Evolutionary conservation across 257 asterid genomes (phyloP).

Genomic region (Haberlea rhodopensis): DNA sequence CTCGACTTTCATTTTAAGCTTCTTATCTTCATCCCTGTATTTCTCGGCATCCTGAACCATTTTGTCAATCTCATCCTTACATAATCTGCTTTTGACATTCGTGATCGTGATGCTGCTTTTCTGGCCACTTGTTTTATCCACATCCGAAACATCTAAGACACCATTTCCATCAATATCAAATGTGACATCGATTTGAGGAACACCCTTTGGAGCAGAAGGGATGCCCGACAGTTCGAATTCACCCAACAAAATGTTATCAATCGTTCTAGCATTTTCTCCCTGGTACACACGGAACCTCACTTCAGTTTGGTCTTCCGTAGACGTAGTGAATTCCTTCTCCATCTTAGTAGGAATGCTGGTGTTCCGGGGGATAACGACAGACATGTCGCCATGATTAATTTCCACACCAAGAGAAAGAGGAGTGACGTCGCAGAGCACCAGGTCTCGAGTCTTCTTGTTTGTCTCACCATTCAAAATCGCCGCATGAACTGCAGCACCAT

Average conservation of each 20-base stretch:
- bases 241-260: constrained; percentile 44
- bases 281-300: constrained; percentile 46
- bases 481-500: too few relatives aligned
- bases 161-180: constrained; percentile 50
- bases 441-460: too few relatives aligned
- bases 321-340: constrained; percentile 46
- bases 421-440: too few relatives aligned
- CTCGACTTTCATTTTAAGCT: constrained; percentile 47
- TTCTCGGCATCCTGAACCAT: constrained; percentile 54
- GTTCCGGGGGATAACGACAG: constrained; percentile 41
- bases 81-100: constrained; percentile 43
- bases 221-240: constrained; percentile 47
- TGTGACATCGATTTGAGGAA: too few relatives aligned
- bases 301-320: too few relatives aligned
- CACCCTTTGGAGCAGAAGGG: too few relatives aligned
- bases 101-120: constrained; percentile 50
- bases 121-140: constrained; percentile 49
- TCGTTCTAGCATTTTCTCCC: constrained; percentile 46
- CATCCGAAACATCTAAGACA: constrained; percentile 47
- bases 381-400: constrained; percentile 48
- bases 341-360: too few relatives aligned
- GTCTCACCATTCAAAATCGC: too few relatives aligned
- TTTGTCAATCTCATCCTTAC: constrained; percentile 48
- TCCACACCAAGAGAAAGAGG: constrained; percentile 43
- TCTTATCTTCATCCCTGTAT: constrained; percentile 47